These are phyloP conservation scores for Clonostachys chloroleuca DNA, from an alignment of 2,329 filamentous ascomycete genomes.

Conservation along the genomic window DNA sequence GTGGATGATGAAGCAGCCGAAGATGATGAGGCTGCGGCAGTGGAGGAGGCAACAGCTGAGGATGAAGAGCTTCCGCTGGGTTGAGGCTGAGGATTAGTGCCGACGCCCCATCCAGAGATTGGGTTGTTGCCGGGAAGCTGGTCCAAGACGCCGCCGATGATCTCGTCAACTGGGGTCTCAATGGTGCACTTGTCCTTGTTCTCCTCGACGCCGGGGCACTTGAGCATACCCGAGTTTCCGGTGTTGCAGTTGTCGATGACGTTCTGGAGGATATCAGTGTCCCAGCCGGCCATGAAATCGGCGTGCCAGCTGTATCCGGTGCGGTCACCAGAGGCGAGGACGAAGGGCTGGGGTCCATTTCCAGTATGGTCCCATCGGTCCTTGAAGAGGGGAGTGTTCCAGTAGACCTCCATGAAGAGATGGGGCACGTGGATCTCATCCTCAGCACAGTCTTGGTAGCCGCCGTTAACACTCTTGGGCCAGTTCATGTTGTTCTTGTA, in stretches of 20 bases:
- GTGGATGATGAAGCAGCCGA: not conserved
- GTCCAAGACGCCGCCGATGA: constrained; percentile 34
- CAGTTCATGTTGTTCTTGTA: constrained; percentile 64
- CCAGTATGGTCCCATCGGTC: constrained; percentile 42
- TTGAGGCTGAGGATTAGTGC: not conserved
- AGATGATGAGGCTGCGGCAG: no score
- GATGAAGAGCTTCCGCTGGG: not conserved
- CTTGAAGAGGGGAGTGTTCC: constrained; percentile 49
- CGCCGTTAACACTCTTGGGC: constrained; percentile 40
- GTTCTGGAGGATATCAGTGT: constrained; percentile 56
- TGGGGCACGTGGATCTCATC: constrained; percentile 52
- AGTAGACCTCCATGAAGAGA: constrained; percentile 57
- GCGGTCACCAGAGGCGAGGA: constrained; percentile 64
- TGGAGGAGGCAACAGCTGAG: not conserved
- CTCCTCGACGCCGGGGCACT: constrained; percentile 52
- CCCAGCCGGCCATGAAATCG: constrained; percentile 73
- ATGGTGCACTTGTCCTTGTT: constrained; percentile 50
- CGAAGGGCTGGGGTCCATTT: constrained; percentile 57
- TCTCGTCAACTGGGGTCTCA: constrained; percentile 37
- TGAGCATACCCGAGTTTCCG: constrained; percentile 54
- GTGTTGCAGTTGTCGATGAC: constrained; percentile 65
- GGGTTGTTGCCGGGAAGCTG: constrained; percentile 52
- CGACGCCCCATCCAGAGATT: constrained; percentile 29
- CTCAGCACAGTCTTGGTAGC: constrained; percentile 48
- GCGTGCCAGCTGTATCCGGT: constrained; percentile 68